phyloP scores from a whole-genome alignment of 441 rosid genomes.

The Biscutella laevigata region DNA sequence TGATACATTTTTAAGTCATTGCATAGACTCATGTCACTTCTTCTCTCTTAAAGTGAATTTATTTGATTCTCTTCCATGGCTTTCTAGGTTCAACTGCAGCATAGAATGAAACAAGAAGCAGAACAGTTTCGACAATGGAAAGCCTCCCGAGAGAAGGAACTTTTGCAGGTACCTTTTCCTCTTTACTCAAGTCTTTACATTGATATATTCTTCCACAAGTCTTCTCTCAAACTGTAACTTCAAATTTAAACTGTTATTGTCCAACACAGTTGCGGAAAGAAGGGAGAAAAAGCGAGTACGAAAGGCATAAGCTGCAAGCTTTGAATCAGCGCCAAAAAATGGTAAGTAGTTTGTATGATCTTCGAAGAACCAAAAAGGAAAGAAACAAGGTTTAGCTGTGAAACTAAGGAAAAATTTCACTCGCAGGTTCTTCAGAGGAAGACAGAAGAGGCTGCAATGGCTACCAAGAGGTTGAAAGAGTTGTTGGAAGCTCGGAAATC shows the following conservation, averaged over 20 bases:
- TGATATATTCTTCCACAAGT: background rate
- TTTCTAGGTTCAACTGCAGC: conserved; percentile 78
- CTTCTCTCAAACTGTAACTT: background rate
- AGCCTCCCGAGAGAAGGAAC: conserved; percentile 82
- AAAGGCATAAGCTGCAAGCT: conserved; percentile 96
- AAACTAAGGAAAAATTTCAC: background rate
- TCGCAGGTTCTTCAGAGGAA: conserved; percentile 95
- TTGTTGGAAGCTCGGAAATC: conserved; percentile 91
- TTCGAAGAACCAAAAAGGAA: background rate
- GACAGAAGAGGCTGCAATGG: conserved; percentile 99
- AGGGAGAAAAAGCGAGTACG: conserved; percentile 93
- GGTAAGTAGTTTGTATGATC: conserved; percentile 34
- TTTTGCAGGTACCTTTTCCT: conserved; percentile 55
- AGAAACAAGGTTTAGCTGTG: conserved; percentile 1
- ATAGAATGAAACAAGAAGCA: conserved; percentile 86
- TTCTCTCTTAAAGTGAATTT: background rate
- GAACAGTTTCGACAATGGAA: conserved; percentile 93
- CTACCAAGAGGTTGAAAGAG: conserved; percentile 94
- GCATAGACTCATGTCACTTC: background rate
- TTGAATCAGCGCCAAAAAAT: conserved; percentile 95
- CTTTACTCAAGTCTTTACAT: conserved; percentile 1
- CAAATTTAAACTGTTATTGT: conserved; percentile 5
- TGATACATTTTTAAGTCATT: background rate
- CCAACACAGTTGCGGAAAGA: conserved; percentile 74
- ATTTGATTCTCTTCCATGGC: conserved; percentile 11